Percentiles rank a stretch among this genome's conserved stretches.
Conservation (phyloP, 805 yeast species). For the Danielia oregonensis region DNA sequence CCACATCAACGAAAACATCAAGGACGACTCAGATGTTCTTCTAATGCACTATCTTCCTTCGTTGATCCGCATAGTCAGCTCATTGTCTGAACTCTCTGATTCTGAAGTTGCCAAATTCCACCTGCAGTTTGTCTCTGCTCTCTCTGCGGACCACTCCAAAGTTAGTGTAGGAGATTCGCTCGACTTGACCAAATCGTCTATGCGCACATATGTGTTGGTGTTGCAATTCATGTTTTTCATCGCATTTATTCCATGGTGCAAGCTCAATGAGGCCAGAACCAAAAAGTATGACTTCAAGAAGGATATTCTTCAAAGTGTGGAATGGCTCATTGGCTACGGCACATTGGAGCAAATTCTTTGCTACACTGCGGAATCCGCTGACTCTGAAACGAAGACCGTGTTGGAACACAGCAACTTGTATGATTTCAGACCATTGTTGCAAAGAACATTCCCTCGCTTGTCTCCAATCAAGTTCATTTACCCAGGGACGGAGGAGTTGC, state of each 20-base stretch:
- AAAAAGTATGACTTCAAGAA: conserved; percentile 49
- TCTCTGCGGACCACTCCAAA: conserved; percentile 23
- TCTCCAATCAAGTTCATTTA: conserved; percentile 51
- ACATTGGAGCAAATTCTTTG: conserved; percentile 67
- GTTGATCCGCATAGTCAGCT: conserved; percentile 43
- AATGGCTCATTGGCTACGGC: conserved; percentile 56
- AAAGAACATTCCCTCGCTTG: conserved; percentile 60
- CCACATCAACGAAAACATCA: conserved; percentile 43
- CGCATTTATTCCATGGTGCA: conserved; percentile 66
- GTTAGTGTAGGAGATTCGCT: conserved; percentile 19
- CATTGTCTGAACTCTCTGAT: conserved; percentile 40
- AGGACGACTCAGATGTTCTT: conserved; percentile 56
- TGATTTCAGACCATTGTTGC: conserved; percentile 63
- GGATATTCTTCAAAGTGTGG: conserved; percentile 58
- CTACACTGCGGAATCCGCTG: conserved; percentile 53
- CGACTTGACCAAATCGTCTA: conserved; percentile 29
- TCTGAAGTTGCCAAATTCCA: conserved; percentile 28
- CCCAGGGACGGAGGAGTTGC: conserved; percentile 33
- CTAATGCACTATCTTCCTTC: conserved; percentile 64
- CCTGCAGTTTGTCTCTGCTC: conserved; percentile 36
- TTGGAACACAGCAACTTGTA: conserved; percentile 49
- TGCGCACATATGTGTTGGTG: conserved; percentile 39
- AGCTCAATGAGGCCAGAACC: conserved; percentile 39
- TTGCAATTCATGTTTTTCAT: conserved; percentile 50
- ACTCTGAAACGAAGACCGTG: conserved; percentile 29